These are phyloP conservation scores for Metschnikowia dekortorum DNA, from an alignment of 805 yeast species.

Conservation along the genomic window DNA sequence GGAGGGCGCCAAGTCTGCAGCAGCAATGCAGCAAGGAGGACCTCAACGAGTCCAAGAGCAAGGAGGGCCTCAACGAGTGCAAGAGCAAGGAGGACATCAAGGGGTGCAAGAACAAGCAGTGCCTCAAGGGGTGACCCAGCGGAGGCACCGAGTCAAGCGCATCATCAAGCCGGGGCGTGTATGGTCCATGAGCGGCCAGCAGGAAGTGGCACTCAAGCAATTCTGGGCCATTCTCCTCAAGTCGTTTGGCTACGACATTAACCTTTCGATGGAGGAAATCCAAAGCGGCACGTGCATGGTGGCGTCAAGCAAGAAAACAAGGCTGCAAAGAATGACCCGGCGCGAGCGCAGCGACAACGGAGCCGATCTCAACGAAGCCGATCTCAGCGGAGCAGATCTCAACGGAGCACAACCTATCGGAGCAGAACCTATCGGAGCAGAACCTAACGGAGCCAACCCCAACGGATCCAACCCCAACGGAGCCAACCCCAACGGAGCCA, in stretches of 20 bases:
- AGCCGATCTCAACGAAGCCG: no score
- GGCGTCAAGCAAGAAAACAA: neutral
- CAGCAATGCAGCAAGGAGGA: neutral
- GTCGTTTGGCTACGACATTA: conserved; percentile 12
- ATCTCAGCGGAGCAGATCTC: no score
- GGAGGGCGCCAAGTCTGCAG: no score
- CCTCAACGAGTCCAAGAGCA: neutral
- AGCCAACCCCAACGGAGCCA: no score
- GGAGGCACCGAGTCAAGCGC: neutral
- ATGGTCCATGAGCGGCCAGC: conserved; percentile 8
- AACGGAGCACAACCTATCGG: no score
- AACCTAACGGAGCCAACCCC: no score
- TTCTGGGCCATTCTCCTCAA: conserved; percentile 13
- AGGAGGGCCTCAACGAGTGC: neutral
- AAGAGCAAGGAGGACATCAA: neutral
- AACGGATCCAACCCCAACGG: no score
- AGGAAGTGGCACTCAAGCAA: conserved; percentile 13
- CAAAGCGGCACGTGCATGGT: neutral
- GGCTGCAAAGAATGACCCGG: neutral
- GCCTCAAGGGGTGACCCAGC: neutral
- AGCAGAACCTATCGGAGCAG: no score
- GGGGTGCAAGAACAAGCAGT: no score
- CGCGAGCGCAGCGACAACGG: neutral
- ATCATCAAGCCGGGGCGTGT: conserved; percentile 5
- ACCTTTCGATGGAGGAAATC: conserved; percentile 2